Evolutionary conservation across 441 rosid genomes (phyloP).

Genomic region (Aleurites moluccanus): DNA sequence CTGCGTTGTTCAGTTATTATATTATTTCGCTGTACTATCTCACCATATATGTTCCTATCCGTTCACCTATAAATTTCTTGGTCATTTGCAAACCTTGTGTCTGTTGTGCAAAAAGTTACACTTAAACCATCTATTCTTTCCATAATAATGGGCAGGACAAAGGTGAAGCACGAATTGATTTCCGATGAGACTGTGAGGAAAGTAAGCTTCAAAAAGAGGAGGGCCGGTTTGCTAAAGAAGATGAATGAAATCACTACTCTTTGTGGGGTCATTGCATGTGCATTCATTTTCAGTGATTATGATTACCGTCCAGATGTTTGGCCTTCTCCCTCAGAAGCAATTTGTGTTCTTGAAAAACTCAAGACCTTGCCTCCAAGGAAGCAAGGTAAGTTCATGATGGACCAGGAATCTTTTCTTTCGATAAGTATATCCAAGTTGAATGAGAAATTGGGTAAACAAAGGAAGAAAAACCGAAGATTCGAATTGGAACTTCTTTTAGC

Average conservation of each 20-base stretch:
- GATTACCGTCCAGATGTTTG: constrained; percentile 46
- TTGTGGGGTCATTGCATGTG: constrained; percentile 58
- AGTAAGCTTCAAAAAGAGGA: constrained; percentile 54
- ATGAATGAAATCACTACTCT: constrained; percentile 56
- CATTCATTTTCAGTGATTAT: constrained; percentile 45
- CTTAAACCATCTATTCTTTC: background rate
- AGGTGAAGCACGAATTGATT: constrained; percentile 46
- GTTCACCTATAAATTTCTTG: background rate
- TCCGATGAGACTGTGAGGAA: constrained; percentile 44
- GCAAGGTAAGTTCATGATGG: constrained; percentile 38
- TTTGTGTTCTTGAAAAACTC: constrained; percentile 23
- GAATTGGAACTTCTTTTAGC: constrained; percentile 22
- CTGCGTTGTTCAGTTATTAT: constrained; percentile 4
- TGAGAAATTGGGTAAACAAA: constrained; percentile 19
- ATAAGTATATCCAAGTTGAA: constrained; percentile 18
- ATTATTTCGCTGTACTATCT: background rate
- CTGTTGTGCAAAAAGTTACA: background rate
- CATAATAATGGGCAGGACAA: constrained; percentile 44
- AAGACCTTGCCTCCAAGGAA: constrained; percentile 27
- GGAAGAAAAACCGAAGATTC: constrained; percentile 19
- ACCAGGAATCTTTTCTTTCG: constrained; percentile 34
- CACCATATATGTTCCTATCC: background rate
- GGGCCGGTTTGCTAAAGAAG: constrained; percentile 59
- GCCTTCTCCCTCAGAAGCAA: constrained; percentile 40
- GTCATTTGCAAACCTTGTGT: background rate